phyloP scores from a whole-genome alignment of 352 stramenopile species.

The Phytophthora citricola region DNA sequence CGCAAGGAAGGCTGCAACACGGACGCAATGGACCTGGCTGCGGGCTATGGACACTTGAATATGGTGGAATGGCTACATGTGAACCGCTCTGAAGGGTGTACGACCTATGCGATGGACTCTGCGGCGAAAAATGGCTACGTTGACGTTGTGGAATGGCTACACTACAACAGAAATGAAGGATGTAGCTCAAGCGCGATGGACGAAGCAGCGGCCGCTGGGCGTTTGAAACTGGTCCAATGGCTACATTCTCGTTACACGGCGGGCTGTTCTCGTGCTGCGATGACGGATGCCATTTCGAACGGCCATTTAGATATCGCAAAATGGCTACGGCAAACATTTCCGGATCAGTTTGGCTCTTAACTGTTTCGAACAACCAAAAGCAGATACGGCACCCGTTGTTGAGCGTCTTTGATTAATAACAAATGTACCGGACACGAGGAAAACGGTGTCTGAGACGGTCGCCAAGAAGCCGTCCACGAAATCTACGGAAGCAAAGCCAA shows the following conservation, averaged over 20 bases:
- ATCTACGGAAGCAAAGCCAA: no score
- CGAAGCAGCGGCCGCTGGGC: slow-evolving; percentile 33
- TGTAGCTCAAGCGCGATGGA: slow-evolving; percentile 35
- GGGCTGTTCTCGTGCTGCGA: slow-evolving; percentile 6
- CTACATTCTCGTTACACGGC: slow-evolving; percentile 1
- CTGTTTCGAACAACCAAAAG: not conserved
- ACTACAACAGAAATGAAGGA: slow-evolving; percentile 26
- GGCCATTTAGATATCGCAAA: slow-evolving; percentile 10
- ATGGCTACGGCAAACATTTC: slow-evolving; percentile 14
- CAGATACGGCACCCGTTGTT: no score
- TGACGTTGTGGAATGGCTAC: slow-evolving; percentile 33
- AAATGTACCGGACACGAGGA: no score
- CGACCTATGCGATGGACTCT: slow-evolving; percentile 20
- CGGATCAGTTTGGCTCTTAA: slow-evolving; percentile 1
- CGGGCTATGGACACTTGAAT: slow-evolving; percentile 26
- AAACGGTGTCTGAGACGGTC: no score
- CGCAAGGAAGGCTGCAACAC: slow-evolving; percentile 19
- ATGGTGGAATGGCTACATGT: slow-evolving; percentile 25
- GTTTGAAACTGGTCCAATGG: slow-evolving; percentile 21
- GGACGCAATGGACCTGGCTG: slow-evolving; percentile 26
- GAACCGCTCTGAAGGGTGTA: slow-evolving; percentile 26
- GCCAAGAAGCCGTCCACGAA: no score
- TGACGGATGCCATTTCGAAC: slow-evolving; percentile 9
- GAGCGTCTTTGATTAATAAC: no score
- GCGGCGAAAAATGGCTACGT: slow-evolving; percentile 27